Conservation (phyloP, 192 early-diverging fungal species). For the Allomyces macrogynus region DNA sequence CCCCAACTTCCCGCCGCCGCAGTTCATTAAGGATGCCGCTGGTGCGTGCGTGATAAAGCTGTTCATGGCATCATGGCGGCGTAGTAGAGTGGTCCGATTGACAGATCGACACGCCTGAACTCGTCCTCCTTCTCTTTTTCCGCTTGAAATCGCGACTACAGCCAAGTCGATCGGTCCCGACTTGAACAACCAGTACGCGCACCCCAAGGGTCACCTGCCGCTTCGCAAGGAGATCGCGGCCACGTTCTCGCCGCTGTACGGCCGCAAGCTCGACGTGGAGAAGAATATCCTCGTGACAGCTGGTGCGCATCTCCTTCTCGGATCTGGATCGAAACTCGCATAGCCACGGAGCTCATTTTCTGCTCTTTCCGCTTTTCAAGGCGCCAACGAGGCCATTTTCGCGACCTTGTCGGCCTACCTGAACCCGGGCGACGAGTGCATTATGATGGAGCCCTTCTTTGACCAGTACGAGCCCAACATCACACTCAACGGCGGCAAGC, state of each 20-base stretch:
- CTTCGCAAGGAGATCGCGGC: constrained; percentile 48
- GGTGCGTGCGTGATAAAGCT: too few relatives aligned
- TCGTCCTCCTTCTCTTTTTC: too few relatives aligned
- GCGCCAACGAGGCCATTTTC: constrained; percentile 57
- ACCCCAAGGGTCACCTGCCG: constrained; percentile 38
- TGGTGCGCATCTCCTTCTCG: constrained; percentile 41
- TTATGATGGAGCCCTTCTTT: constrained; percentile 90
- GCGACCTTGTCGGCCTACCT: constrained; percentile 48
- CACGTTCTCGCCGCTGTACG: constrained; percentile 52
- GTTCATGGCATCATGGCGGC: too few relatives aligned
- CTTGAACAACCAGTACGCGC: constrained; percentile 74
- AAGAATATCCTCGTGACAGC: constrained; percentile 73
- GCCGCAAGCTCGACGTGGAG: constrained; percentile 45
- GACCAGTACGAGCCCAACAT: constrained; percentile 78
- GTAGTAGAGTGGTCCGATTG: too few relatives aligned
- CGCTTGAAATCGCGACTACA: too few relatives aligned
- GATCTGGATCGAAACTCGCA: background rate
- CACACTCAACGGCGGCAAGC: constrained; percentile 65
- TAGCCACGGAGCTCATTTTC: background rate
- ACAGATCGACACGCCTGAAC: too few relatives aligned
- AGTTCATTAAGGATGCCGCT: constrained; percentile 66
- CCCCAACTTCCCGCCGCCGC: constrained; percentile 59
- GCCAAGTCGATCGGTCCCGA: constrained; percentile 35
- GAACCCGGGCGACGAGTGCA: constrained; percentile 64
- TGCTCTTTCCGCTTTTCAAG: background rate